Base-by-base conservation (phyloP, 2,329 filamentous ascomycete species). In the Emergomyces orientalis region DNA sequence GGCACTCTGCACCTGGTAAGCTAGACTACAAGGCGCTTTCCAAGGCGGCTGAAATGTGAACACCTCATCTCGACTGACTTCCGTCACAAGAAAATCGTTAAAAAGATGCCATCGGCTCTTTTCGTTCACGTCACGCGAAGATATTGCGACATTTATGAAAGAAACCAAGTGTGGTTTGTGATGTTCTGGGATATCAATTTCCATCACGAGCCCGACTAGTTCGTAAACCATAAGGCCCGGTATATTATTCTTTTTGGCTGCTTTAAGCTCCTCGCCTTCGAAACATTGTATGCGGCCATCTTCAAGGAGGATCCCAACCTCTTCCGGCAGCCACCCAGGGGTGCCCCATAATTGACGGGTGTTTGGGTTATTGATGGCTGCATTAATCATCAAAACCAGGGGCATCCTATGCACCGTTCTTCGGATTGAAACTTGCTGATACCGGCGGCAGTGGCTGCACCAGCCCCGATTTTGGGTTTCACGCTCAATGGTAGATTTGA, bases 261-360 rank as follows among this genome's bases (percentile, higher is more conserved):
- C 77, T 71, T 88, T 88, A 67, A 99, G 76, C 69, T 97, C 92
- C 61, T 96, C 88, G 1, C 94, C 93, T 75, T 99, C 92, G 67
- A 91, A 97, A 75, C 92, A 97, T 75, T 90, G 92, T 71, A 97
- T 90, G 71, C 96, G 90, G n/a, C 90, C 91, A 69, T 90, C 86
- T 64, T 95, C 90, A 63, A 96, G 85, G 63, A 96, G 90, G 70
- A 99, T 85, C 45, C 94, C 94, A 69, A 99, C 92, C 73, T 97
- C 91, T 71, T 94, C 89, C 0, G 94, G 94, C 14, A 99, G 80
- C 88, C 93, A 99, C 19, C 90, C 90, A 0, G 90, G 90, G 14
- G 87, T 90, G 0, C 90, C 86, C 95, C 95, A 99, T 19, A 96
- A 69, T 37, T 75, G 81, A 64, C 88, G 83, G 69, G 88, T 87